A percentile compares a stretch with the other conserved stretches of the same genome.
Evolutionary conservation across 352 stramenopile species (phyloP).

Genomic region (Bremia lactucae): DNA sequence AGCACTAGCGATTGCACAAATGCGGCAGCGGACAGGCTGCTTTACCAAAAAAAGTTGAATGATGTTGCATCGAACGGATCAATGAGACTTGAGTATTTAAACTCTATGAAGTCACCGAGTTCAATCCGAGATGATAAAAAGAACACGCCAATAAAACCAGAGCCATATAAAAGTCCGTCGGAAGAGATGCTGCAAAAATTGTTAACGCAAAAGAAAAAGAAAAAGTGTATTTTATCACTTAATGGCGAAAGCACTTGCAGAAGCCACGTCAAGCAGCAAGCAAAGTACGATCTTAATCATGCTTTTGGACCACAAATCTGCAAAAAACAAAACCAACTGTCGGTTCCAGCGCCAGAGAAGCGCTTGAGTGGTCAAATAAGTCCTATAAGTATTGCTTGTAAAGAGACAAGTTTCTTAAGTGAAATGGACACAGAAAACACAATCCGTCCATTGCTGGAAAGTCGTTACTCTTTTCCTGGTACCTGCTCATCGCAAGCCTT

Average conservation of each 20-base stretch:
- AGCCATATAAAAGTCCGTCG: neutral
- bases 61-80: slow-evolving; percentile 24
- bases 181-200: neutral
- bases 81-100: slow-evolving; percentile 29
- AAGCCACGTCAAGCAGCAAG: slow-evolving; percentile 2
- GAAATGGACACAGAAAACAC: slow-evolving; percentile 13
- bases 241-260: neutral
- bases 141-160: slow-evolving; percentile 1
- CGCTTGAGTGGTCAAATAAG: slow-evolving; percentile 7
- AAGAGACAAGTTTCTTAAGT: slow-evolving; percentile 3
- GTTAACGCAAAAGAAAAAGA: neutral
- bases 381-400: slow-evolving; percentile 4
- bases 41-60: too few relatives aligned
- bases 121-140: slow-evolving; percentile 12
- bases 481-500: slow-evolving; percentile 7
- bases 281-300: slow-evolving; percentile 4
- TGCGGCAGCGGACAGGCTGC: too few relatives aligned
- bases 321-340: slow-evolving; percentile 7
- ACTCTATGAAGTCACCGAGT: slow-evolving; percentile 23
- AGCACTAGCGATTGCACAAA: too few relatives aligned
- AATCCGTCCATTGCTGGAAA: slow-evolving; percentile 3
- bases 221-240: neutral
- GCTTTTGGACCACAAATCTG: slow-evolving; percentile 1
- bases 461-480: slow-evolving; percentile 6
- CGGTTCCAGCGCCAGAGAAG: slow-evolving; percentile 8